phyloP scores from a whole-genome alignment of 2,329 filamentous ascomycete genomes.

The Alternaria ventricosa region DNA sequence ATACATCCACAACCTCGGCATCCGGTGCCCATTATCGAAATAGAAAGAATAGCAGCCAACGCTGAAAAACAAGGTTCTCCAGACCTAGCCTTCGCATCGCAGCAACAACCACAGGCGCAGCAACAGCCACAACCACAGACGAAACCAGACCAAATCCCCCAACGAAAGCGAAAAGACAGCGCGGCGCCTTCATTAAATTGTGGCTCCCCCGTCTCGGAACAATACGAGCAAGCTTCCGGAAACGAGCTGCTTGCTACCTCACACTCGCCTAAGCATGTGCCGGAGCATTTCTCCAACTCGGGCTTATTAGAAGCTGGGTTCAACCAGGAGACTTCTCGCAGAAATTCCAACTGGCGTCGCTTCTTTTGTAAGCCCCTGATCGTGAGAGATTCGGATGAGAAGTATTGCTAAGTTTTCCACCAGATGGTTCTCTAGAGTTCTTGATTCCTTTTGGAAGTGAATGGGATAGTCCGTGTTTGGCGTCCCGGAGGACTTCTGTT shows the following conservation, averaged over 20 bases:
- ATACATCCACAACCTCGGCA: not conserved
- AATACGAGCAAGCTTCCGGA: not conserved
- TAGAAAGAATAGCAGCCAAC: not conserved
- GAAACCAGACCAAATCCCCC: not conserved
- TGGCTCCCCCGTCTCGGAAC: not conserved
- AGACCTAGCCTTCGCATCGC: not conserved
- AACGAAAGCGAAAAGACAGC: not conserved
- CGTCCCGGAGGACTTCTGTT: not conserved
- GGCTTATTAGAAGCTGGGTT: not conserved
- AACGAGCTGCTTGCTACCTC: not conserved
- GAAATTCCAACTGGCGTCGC: not conserved
- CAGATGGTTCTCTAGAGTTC: not conserved
- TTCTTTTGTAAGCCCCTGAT: not conserved
- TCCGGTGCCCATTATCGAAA: not conserved
- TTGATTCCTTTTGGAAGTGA: not conserved
- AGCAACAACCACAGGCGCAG: not conserved
- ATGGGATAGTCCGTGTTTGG: not conserved
- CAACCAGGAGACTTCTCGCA: not conserved
- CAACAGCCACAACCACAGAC: not conserved
- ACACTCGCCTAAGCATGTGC: not conserved
- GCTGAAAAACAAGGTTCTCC: not conserved
- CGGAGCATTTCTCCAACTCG: not conserved
- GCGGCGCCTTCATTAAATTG: not conserved
- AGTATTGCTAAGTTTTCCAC: not conserved
- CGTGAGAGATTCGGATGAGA: not conserved